phyloP scores from a whole-genome alignment of 768 basidiomycete species.

The Lentinula lateritia region DNA sequence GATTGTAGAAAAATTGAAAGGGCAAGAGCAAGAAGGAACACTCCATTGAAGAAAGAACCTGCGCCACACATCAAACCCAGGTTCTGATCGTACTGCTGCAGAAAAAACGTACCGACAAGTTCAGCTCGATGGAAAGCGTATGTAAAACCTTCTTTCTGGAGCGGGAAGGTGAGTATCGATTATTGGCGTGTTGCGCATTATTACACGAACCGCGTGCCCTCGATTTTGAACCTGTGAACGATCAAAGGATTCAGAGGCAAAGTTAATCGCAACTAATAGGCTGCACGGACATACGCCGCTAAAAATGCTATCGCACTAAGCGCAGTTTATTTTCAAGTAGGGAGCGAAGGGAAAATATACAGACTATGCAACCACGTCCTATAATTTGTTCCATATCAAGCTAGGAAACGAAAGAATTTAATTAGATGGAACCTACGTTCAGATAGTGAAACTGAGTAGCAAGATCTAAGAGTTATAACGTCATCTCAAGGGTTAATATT shows the following conservation, averaged over 20 bases:
- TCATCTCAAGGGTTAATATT: background rate
- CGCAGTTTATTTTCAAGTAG: background rate
- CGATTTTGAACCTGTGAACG: conserved; percentile 34
- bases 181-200: background rate
- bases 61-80: conserved; percentile 1
- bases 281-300: conserved; percentile 36
- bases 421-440: conserved; percentile 29
- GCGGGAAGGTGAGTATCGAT: background rate
- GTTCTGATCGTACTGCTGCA: background rate
- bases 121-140: conserved; percentile 54
- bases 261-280: background rate
- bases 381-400: background rate
- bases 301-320: conserved; percentile 38
- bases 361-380: conserved; percentile 47
- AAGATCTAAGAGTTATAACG: conserved; percentile 3
- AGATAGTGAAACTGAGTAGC: conserved; percentile 45
- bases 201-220: conserved; percentile 32
- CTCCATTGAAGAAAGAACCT: conserved; percentile 53
- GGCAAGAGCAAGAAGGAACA: conserved; percentile 46
- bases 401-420: background rate
- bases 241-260: background rate
- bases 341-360: conserved; percentile 6
- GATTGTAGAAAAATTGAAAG: conserved; percentile 50
- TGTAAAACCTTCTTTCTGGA: conserved; percentile 43
- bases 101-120: conserved; percentile 37